Evolutionary conservation across 768 basidiomycete species (phyloP).

Genomic region (Tulasnella sp.): DNA sequence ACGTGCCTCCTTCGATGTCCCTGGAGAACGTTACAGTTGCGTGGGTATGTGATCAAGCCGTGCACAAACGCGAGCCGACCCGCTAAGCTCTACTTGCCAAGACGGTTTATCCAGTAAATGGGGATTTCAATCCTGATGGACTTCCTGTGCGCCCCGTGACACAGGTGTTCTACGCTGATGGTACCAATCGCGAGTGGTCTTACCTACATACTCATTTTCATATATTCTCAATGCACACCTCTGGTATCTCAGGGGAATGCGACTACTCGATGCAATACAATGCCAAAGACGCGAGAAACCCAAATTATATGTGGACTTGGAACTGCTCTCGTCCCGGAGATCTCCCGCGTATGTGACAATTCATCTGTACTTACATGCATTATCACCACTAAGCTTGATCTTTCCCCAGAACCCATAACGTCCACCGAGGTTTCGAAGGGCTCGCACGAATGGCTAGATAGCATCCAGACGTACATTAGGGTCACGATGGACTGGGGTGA

Average conservation of each 20-base stretch:
- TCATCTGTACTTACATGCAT: too few relatives aligned
- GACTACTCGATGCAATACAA: background rate
- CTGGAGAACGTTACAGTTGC: constrained; percentile 7
- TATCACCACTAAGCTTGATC: background rate
- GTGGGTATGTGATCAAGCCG: background rate
- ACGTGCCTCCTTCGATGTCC: background rate
- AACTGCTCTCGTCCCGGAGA: background rate
- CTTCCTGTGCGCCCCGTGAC: background rate
- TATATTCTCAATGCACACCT: background rate
- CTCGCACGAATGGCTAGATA: background rate
- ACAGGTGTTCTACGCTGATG: background rate
- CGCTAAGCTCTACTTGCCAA: background rate
- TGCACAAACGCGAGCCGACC: background rate
- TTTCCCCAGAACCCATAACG: background rate
- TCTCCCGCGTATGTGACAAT: background rate
- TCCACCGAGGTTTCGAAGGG: background rate
- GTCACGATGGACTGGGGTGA: constrained; percentile 6
- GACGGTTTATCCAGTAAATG: background rate
- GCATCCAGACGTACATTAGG: constrained; percentile 3
- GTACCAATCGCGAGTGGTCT: background rate
- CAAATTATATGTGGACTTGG: background rate
- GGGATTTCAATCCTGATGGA: background rate
- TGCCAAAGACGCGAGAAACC: background rate
- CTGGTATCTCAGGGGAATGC: background rate
- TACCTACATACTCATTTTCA: background rate